Evolutionary conservation across 305 asterid species (phyloP).

Genomic region (Fraxinus albicans): DNA sequence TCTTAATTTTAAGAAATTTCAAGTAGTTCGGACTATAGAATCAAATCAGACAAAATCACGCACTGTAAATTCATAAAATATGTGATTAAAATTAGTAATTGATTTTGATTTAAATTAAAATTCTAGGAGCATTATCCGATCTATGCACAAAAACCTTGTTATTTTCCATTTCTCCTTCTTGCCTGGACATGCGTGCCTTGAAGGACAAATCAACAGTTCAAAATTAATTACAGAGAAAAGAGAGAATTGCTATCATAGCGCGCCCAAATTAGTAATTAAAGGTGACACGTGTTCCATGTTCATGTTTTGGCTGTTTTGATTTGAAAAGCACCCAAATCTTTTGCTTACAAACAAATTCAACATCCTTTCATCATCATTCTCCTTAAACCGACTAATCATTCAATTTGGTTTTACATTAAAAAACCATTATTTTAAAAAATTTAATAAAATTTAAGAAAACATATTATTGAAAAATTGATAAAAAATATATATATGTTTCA

Average conservation of each 20-base stretch:
- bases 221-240: neutral
- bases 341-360: neutral
- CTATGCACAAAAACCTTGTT: neutral
- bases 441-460: too few relatives aligned
- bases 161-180: neutral
- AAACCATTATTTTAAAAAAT: neutral
- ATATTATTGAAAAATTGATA: too few relatives aligned
- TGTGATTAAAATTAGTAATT: too few relatives aligned
- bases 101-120: too few relatives aligned
- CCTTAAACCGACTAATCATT: neutral
- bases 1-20: neutral
- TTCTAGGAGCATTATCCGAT: neutral
- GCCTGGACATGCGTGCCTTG: neutral
- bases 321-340: neutral
- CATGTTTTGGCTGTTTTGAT: constrained; percentile 2
- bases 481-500: too few relatives aligned
- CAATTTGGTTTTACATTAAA: neutral
- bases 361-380: neutral
- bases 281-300: neutral
- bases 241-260: neutral
- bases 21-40: neutral
- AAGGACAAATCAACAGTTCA: neutral
- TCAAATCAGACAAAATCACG: neutral
- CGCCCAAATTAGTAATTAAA: neutral
- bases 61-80: too few relatives aligned